Conservation (phyloP, 495 filamentous ascomycete species). For the Penicillium malachiteum region DNA sequence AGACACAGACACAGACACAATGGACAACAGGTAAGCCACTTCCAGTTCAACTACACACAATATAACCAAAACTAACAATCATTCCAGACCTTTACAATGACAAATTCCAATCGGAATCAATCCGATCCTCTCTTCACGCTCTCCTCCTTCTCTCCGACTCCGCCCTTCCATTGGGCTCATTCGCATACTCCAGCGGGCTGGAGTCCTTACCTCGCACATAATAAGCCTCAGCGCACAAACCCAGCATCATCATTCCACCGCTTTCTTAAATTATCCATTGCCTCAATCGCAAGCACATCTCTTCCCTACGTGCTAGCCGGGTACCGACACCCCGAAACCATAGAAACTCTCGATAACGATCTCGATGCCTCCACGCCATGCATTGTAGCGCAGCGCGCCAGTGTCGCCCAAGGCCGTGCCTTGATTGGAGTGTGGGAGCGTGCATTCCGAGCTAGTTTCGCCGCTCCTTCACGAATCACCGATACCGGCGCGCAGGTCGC, state of each 20-base stretch:
- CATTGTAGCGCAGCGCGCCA: constrained; percentile 82
- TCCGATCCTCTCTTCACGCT: constrained; percentile 55
- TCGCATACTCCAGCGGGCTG: constrained; percentile 91
- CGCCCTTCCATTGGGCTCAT: constrained; percentile 90
- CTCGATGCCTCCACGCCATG: constrained; percentile 86
- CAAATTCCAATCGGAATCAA: constrained; percentile 12
- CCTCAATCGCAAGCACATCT: constrained; percentile 72
- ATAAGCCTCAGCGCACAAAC: constrained; percentile 44
- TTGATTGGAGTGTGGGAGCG: constrained; percentile 88
- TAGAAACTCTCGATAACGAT: constrained; percentile 71
- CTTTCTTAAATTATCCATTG: constrained; percentile 78
- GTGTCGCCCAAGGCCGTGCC: constrained; percentile 79
- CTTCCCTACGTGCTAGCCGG: constrained; percentile 84
- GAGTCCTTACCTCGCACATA: constrained; percentile 93
- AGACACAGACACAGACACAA: constrained; percentile 9
- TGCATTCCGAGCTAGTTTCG: constrained; percentile 52
- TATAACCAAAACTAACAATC: background rate
- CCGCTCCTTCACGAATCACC: background rate
- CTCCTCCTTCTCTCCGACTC: constrained; percentile 94
- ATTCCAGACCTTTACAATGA: constrained; percentile 6
- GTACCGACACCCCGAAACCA: constrained; percentile 56
- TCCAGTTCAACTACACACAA: background rate
- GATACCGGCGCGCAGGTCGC: constrained; percentile 24
- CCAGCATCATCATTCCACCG: constrained; percentile 55
- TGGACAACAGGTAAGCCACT: constrained; percentile 14